A percentile compares a stretch with the other conserved stretches of the same genome.
phyloP scores from a whole-genome alignment of 495 filamentous ascomycete species.

The Trichoderma orchidacearum region DNA sequence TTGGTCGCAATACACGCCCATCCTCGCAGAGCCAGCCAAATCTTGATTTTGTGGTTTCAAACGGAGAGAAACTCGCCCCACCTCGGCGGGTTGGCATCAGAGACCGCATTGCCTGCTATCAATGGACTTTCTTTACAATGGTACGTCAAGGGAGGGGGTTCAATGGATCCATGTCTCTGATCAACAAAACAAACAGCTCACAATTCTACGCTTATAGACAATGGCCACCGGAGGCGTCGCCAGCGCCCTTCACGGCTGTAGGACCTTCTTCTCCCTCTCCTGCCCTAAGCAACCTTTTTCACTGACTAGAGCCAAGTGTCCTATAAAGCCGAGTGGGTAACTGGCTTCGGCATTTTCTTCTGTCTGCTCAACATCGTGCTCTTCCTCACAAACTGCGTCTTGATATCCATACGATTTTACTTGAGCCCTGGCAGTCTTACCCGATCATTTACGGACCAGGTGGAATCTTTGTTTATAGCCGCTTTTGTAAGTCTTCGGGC shows the following conservation, averaged over 20 bases:
- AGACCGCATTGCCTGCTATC: conserved; percentile 32
- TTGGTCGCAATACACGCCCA: background rate
- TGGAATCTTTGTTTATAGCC: conserved; percentile 69
- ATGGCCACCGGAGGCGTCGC: conserved; percentile 69
- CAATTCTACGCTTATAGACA: background rate
- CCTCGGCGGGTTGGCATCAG: conserved; percentile 20
- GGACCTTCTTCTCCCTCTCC: conserved; percentile 4
- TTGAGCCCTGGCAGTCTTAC: conserved; percentile 58
- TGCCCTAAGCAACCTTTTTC: background rate
- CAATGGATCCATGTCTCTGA: background rate
- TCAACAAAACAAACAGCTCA: conserved; percentile 7
- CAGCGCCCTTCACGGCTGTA: conserved; percentile 61
- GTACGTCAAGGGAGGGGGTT: conserved; percentile 12
- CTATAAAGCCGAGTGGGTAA: conserved; percentile 54
- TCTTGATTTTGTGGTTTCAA: conserved; percentile 15
- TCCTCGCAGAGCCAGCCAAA: conserved; percentile 5
- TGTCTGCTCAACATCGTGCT: conserved; percentile 64
- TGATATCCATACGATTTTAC: conserved; percentile 58
- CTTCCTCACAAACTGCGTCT: conserved; percentile 52
- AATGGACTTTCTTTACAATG: conserved; percentile 71
- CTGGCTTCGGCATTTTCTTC: conserved; percentile 57
- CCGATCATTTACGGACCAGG: conserved; percentile 60
- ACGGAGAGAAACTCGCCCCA: conserved; percentile 8
- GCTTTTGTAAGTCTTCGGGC: conserved; percentile 35
- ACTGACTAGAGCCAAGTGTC: conserved; percentile 35